Evolutionary conservation across 192 early-diverging fungal species (phyloP).

Genomic region (Entomortierella chlamydospora): DNA sequence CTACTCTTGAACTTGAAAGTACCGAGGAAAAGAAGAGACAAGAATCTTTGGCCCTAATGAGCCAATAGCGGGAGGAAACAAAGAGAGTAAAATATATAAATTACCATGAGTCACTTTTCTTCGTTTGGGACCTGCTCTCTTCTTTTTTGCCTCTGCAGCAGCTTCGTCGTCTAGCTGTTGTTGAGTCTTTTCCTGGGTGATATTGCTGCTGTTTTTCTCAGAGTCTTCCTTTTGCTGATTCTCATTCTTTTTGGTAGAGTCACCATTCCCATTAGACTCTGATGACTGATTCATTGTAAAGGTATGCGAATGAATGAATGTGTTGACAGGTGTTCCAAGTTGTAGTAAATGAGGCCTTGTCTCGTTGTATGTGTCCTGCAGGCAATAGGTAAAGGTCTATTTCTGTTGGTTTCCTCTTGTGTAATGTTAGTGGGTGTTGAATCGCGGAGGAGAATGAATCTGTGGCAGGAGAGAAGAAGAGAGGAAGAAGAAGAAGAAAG

Average conservation of each 20-base stretch:
- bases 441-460: background rate
- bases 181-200: conserved; percentile 15
- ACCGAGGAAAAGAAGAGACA: no score
- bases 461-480: background rate
- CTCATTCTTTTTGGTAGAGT: background rate
- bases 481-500: background rate
- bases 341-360: no score
- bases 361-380: no score
- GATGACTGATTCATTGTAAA: conserved; percentile 25
- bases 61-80: no score
- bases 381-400: no score
- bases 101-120: conserved; percentile 75
- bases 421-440: background rate
- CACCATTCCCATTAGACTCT: conserved; percentile 3
- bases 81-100: background rate
- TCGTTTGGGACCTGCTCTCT: conserved; percentile 67
- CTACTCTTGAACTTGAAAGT: no score
- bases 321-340: no score
- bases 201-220: conserved; percentile 4
- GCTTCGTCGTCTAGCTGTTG: conserved; percentile 45
- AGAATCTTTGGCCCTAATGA: no score
- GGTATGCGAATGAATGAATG: background rate
- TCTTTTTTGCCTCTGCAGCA: conserved; percentile 61
- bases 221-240: background rate
- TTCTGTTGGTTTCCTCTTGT: no score